phyloP scores from a whole-genome alignment of 148 eudicot species.

The Mesembryanthemum crystallinum region DNA sequence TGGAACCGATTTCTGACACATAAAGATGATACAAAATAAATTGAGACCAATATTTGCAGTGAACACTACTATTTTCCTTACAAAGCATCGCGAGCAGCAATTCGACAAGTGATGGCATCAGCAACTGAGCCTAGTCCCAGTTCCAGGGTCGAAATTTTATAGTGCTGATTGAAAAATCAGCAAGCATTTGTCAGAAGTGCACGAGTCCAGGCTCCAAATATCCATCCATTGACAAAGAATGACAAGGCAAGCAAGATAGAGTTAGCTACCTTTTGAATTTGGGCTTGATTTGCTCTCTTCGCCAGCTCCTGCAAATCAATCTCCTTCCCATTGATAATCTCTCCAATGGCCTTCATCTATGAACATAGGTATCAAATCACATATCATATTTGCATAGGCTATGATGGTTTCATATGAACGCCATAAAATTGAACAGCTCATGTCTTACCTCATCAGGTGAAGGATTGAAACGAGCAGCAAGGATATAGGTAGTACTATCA shows the following conservation, averaged over 20 bases:
- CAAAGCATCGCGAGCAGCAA: slow-evolving; percentile 79
- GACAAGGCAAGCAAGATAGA: background rate
- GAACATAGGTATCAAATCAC: background rate
- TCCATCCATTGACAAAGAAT: background rate
- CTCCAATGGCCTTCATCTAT: slow-evolving; percentile 15
- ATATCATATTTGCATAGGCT: too few species aligned
- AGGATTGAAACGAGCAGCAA: slow-evolving; percentile 80
- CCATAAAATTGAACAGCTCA: background rate
- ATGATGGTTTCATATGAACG: background rate
- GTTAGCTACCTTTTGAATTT: slow-evolving; percentile 65
- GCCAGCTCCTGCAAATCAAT: slow-evolving; percentile 67
- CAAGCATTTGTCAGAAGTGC: background rate
- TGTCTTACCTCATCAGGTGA: slow-evolving; percentile 65
- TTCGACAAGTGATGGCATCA: slow-evolving; percentile 79
- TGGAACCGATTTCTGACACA: background rate
- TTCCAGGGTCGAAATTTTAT: slow-evolving; percentile 65
- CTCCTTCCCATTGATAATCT: slow-evolving; percentile 56
- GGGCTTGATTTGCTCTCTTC: slow-evolving; percentile 65
- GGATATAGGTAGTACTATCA: slow-evolving; percentile 65
- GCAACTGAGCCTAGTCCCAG: slow-evolving; percentile 61
- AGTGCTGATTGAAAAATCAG: slow-evolving; percentile 46
- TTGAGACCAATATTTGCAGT: background rate
- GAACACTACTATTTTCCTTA: slow-evolving; percentile 17
- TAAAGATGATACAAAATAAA: background rate
- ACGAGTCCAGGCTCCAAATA: background rate